Conservation (phyloP, 1,284 basidiomycete species). For the Ustilago sp. region DNA sequence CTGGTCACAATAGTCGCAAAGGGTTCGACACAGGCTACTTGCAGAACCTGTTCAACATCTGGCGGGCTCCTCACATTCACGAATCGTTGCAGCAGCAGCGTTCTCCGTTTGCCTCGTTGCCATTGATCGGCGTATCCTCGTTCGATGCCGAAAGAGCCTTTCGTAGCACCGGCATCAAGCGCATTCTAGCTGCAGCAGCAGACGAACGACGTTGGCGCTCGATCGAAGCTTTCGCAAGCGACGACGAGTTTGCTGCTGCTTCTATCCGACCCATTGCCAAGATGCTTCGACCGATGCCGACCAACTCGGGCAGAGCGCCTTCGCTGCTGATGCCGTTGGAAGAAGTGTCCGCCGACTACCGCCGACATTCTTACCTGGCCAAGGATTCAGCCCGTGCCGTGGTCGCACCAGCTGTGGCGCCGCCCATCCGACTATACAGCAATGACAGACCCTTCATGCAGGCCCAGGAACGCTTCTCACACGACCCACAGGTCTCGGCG, state of each 20-base stretch:
- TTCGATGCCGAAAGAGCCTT: slow-evolving; percentile 76
- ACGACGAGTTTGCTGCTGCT: slow-evolving; percentile 75
- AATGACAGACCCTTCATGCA: slow-evolving; percentile 84
- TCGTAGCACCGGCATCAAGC: slow-evolving; percentile 74
- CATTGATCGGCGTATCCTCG: slow-evolving; percentile 76
- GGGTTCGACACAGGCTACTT: slow-evolving; percentile 77
- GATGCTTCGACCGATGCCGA: slow-evolving; percentile 68
- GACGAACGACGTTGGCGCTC: slow-evolving; percentile 46
- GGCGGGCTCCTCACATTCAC: slow-evolving; percentile 85
- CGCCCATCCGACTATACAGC: slow-evolving; percentile 81
- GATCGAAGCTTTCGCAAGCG: slow-evolving; percentile 71
- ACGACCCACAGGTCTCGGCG: slow-evolving; percentile 76
- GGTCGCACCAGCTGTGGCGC: slow-evolving; percentile 84
- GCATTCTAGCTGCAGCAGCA: slow-evolving; percentile 72
- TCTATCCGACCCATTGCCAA: slow-evolving; percentile 68
- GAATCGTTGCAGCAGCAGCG: slow-evolving; percentile 76
- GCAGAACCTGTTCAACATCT: slow-evolving; percentile 86
- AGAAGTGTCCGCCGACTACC: slow-evolving; percentile 76
- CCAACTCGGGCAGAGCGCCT: slow-evolving; percentile 56
- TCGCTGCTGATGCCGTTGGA: slow-evolving; percentile 74
- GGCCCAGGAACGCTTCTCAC: slow-evolving; percentile 74
- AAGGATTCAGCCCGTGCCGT: slow-evolving; percentile 83
- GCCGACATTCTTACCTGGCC: slow-evolving; percentile 83
- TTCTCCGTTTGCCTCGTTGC: slow-evolving; percentile 80
- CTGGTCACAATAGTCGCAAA: slow-evolving; percentile 75